Evolutionary conservation across 345 rosid genomes (phyloP), one percentile per base, ranked within the genome.

Genomic region (Eucalyptus erythrocorys): DNA sequence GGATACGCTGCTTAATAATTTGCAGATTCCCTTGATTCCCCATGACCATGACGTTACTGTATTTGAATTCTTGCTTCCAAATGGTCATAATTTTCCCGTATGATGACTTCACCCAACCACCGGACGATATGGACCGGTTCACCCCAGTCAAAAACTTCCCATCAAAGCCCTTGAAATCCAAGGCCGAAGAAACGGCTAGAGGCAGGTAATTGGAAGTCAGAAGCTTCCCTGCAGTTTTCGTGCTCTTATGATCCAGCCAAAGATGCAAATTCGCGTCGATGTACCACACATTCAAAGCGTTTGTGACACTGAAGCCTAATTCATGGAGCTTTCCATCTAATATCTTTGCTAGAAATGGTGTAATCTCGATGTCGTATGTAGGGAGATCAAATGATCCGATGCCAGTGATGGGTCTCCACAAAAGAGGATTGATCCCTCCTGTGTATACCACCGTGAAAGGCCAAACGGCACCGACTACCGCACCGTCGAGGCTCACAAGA

Each of bases 261-360:
- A 97, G 97, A 89, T 97, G 99, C 96, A 97, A 91, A 92, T 97
- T 97, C 9, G 97, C 98, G 88, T 96, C 96, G 3, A 97, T 86
- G 37, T 91, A 95, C 99, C 99, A 97, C 85, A 95, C 96, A 87
- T 96, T 95, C 93, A 97, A 91, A 45, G 97, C 95, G 89, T 95
- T 95, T 0, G 97, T 95, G 89, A 97, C 96, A 37, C 94, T 90
- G 86, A 97, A 94, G 42, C 93, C 93, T 4, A 97, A 55, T 86
- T 91, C 66, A 86, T 97, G 99, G 45, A 42, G 88, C 91, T 94
- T 88, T 17, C 97, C 97, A 90, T 97, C 99, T 88, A 97, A 90
- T 50, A 97, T 59, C 21, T 88, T 93, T n/a, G 94, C 96, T 86
- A 97, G 89, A 90, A 95, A 92, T 0, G 95, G 97, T 5, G 99